Evolutionary conservation across 306 rosid genomes (phyloP).

Genomic region (Purshia tridentata): DNA sequence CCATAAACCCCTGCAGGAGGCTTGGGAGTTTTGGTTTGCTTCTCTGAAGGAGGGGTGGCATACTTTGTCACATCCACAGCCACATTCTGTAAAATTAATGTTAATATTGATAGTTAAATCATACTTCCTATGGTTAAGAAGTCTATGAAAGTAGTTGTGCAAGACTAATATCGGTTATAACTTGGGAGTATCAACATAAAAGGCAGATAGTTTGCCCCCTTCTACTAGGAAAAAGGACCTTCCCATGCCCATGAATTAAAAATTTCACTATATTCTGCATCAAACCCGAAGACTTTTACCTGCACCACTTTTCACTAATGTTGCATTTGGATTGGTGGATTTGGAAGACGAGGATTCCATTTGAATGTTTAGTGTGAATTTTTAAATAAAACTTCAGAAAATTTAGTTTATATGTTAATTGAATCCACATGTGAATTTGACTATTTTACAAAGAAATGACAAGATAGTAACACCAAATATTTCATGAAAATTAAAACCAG

Average conservation of each 20-base stretch:
- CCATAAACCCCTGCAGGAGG: slow-evolving; percentile 60
- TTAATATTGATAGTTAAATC: not conserved
- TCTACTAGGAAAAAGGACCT: not conserved
- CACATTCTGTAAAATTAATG: slow-evolving; percentile 45
- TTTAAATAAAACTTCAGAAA: not conserved
- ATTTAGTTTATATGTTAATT: not conserved
- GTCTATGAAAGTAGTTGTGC: not conserved
- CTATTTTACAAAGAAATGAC: not conserved
- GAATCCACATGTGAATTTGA: not conserved
- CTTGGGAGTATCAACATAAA: not conserved
- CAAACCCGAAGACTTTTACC: not conserved
- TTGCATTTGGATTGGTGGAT: not conserved
- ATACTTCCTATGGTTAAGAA: not conserved
- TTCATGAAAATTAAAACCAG: not conserved
- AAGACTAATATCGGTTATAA: not conserved
- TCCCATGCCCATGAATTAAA: not conserved
- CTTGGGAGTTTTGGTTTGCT: slow-evolving; percentile 60
- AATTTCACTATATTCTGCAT: not conserved
- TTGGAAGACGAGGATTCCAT: not conserved
- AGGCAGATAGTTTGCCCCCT: not conserved
- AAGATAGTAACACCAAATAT: not conserved
- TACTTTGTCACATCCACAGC: slow-evolving; percentile 62
- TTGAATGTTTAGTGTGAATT: not conserved
- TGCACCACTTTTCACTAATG: not conserved
- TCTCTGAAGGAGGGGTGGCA: slow-evolving; percentile 59